phyloP scores from a whole-genome alignment of 2,329 filamentous ascomycete genomes.

The Thermoascus crustaceus region DNA sequence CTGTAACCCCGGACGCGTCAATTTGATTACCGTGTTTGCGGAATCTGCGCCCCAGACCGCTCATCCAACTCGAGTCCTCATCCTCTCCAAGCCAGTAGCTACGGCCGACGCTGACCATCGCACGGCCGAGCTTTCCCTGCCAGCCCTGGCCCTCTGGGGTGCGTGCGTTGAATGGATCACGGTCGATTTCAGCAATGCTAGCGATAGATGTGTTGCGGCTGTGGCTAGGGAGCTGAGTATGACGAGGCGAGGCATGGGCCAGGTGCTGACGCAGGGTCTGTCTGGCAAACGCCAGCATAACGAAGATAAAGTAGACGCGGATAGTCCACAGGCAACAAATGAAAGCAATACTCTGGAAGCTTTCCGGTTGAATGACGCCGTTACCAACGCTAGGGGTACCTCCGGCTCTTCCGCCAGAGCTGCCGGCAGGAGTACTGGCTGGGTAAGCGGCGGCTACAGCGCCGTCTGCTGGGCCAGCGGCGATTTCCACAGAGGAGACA shows the following conservation, averaged over 20 bases:
- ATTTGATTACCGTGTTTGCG: slow-evolving; percentile 39
- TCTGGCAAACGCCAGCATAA: slow-evolving; percentile 76
- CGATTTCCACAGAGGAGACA: slow-evolving; percentile 49
- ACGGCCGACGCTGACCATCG: slow-evolving; percentile 65
- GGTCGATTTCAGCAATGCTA: slow-evolving; percentile 39
- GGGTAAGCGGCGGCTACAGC: slow-evolving; percentile 35
- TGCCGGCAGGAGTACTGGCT: slow-evolving; percentile 27
- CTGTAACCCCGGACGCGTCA: slow-evolving; percentile 36
- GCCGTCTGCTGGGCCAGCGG: slow-evolving; percentile 47
- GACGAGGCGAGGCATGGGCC: slow-evolving; percentile 41
- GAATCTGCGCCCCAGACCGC: slow-evolving; percentile 54
- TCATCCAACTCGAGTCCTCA: slow-evolving; percentile 59
- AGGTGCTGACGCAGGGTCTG: slow-evolving; percentile 65
- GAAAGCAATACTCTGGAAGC: slow-evolving; percentile 67
- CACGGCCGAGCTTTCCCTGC: slow-evolving; percentile 67
- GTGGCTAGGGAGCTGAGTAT: slow-evolving; percentile 32
- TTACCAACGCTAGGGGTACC: slow-evolving; percentile 47
- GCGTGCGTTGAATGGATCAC: slow-evolving; percentile 62
- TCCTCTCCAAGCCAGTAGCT: slow-evolving; percentile 72
- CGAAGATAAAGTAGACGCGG: slow-evolving; percentile 72
- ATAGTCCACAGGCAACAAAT: slow-evolving; percentile 67
- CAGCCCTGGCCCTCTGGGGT: slow-evolving; percentile 71
- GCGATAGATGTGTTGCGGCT: slow-evolving; percentile 40
- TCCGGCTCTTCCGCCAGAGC: slow-evolving; percentile 17
- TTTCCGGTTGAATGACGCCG: slow-evolving; percentile 57